Base-by-base conservation (phyloP, 345 rosid genomes). In the Atalantia buxifolia region DNA sequence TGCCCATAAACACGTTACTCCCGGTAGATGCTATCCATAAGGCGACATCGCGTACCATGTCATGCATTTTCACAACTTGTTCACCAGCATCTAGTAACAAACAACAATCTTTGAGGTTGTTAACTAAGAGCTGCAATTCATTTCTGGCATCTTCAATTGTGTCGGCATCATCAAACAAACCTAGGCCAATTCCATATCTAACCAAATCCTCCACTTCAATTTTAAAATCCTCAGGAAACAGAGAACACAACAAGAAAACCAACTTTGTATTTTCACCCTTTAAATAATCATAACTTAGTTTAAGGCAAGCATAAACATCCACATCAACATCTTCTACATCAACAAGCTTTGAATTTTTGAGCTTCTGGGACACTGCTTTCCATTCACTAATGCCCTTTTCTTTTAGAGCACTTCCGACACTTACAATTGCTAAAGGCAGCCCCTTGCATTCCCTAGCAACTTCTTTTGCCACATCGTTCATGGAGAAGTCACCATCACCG, bases 51-150 rank as follows among this genome's bases (percentile, higher is more conserved):
- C 80, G 75, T 27, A 68, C 74, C 28, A 69, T 1, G 14, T 77
- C 74, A 62, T 71, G 76, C 76, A 77, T 77, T 77, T 61, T 77
- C 69, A 77, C 80, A 28, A 4, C 9, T 75, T 35, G 38, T 62
- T 69, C 33, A 4, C 70, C 12, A 19, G 42, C 36, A 9, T 60
- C 45, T 19, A 77, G 9, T 36, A 70, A 45, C 70, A 78, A 71
- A 62, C 35, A 9, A 14, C 50, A 78, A 61, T 24, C 69, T 71
- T 18, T 53, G 57, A 53, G 57, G 21, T 5, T 18, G 19, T 53
- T 53, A 18, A 53, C 22, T 21, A 53, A 4, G 7, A 16, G 21
- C 4, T 9, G 71, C 38, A 65, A 4, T 48, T 27, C 25, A 3
- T 16, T 75, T 40, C 70, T 75, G 10, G 62, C 40, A 2, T 48